A percentile compares a stretch with the other conserved stretches of the same genome.
These are phyloP conservation scores for Termitomyces sp. DNA, from an alignment of 768 basidiomycete genomes.

Conservation along the genomic window DNA sequence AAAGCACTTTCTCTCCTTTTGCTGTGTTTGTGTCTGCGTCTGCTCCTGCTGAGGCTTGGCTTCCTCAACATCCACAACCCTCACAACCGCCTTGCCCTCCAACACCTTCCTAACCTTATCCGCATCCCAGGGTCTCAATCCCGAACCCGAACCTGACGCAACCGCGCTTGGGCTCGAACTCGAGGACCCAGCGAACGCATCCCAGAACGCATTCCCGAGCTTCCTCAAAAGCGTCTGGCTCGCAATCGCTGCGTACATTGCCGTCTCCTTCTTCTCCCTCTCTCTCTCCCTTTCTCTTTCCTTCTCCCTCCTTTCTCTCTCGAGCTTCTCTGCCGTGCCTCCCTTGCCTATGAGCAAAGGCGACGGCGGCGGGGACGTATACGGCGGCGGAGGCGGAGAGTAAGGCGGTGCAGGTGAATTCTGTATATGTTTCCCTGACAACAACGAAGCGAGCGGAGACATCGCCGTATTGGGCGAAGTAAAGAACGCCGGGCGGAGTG, in stretches of 20 bases:
- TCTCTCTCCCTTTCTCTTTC: conserved; percentile 20
- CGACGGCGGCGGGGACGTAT: conserved; percentile 35
- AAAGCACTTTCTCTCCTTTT: conserved; percentile 19
- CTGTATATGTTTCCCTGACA: conserved; percentile 41
- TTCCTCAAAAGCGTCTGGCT: conserved; percentile 69
- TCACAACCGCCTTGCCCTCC: conserved; percentile 77
- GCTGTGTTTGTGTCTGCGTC: conserved; percentile 12
- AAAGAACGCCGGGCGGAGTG: conserved; percentile 30
- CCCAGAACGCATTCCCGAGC: conserved; percentile 79
- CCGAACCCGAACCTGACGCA: conserved; percentile 18
- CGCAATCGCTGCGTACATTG: conserved; percentile 68
- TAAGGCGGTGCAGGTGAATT: conserved; percentile 11
- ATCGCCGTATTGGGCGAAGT: conserved; percentile 9
- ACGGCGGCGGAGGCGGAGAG: conserved; percentile 14
- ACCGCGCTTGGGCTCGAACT: conserved; percentile 11
- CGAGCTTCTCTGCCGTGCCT: conserved; percentile 23
- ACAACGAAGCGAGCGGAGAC: conserved; percentile 22
- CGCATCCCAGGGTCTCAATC: conserved; percentile 47
- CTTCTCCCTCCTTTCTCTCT: conserved; percentile 15
- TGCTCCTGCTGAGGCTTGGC: background rate
- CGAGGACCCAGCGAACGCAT: conserved; percentile 67
- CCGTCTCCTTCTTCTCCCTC: conserved; percentile 37
- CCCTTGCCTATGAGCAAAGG: conserved; percentile 26
- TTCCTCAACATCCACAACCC: conserved; percentile 69
- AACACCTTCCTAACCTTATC: conserved; percentile 80